A percentile compares a stretch with the other conserved stretches of the same genome.
phyloP scores from a whole-genome alignment of 345 rosid genomes.

The Geranium rotundifolium region DNA sequence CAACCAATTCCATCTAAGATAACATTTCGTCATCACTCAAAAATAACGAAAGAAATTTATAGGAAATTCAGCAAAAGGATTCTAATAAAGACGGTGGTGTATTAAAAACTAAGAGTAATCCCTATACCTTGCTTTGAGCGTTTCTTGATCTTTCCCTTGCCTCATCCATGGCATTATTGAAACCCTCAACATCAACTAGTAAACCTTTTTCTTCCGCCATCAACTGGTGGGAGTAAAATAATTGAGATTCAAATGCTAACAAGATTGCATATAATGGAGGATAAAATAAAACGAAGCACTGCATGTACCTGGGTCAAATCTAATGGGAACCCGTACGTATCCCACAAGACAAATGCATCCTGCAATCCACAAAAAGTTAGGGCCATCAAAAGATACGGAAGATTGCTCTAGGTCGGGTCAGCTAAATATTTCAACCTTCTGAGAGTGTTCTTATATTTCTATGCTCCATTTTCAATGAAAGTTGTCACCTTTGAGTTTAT shows the following conservation, averaged over 20 bases:
- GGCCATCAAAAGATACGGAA: not conserved
- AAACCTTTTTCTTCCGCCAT: constrained; percentile 96
- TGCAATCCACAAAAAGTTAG: constrained; percentile 22
- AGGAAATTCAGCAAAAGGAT: not conserved
- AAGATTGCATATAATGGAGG: not conserved
- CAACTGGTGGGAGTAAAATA: constrained; percentile 32
- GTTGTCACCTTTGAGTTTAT: not conserved
- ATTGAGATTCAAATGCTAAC: constrained; percentile 7
- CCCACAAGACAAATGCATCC: constrained; percentile 97
- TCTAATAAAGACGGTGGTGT: not conserved
- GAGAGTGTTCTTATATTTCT: not conserved
- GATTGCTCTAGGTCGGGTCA: no score
- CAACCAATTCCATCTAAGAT: not conserved
- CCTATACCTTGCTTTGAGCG: constrained; percentile 69
- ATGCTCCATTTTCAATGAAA: not conserved
- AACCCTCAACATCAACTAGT: constrained; percentile 71
- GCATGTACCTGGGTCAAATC: constrained; percentile 80
- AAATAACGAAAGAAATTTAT: not conserved
- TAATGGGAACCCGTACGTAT: constrained; percentile 89
- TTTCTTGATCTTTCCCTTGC: constrained; percentile 88
- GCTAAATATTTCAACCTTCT: not conserved
- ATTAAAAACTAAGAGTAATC: not conserved
- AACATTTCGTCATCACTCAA: not conserved
- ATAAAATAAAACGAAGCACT: constrained; percentile 4
- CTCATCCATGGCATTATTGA: constrained; percentile 73